Percentiles rank a stretch among this genome's conserved stretches.
Evolutionary conservation across 495 filamentous ascomycete species (phyloP).

Genomic region (Aspergillus kassunensis): DNA sequence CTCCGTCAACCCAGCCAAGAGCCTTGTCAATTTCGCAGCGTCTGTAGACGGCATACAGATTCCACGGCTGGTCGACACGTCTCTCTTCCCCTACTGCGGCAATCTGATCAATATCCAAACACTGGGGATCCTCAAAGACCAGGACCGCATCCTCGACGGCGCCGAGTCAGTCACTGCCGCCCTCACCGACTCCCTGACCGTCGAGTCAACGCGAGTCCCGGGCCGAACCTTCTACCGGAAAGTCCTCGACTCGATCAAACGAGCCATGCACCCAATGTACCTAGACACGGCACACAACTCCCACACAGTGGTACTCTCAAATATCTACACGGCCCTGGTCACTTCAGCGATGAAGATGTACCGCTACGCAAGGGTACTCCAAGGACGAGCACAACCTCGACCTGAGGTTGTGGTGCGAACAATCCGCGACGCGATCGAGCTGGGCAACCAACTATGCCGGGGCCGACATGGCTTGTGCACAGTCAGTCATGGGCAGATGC

Average conservation of each 20-base stretch:
- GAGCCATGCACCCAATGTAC: conserved; percentile 84
- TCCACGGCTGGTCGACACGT: conserved; percentile 41
- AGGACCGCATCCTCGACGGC: conserved; percentile 46
- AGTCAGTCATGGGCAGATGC: conserved; percentile 60
- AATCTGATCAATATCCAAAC: conserved; percentile 68
- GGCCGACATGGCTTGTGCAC: conserved; percentile 46
- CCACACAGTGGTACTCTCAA: conserved; percentile 59
- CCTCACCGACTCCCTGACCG: conserved; percentile 62
- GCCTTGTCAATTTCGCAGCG: conserved; percentile 80
- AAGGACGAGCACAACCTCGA: conserved; percentile 48
- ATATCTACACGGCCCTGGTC: conserved; percentile 68
- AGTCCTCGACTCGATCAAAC: conserved; percentile 74
- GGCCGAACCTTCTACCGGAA: conserved; percentile 77
- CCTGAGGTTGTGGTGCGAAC: conserved; percentile 58
- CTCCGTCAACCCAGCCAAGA: conserved; percentile 70
- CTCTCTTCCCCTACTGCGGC: conserved; percentile 84
- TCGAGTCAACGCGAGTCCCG: conserved; percentile 64
- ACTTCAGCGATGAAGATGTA: conserved; percentile 83
- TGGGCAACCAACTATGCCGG: conserved; percentile 63
- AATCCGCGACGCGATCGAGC: conserved; percentile 59
- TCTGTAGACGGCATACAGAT: conserved; percentile 52
- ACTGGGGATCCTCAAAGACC: conserved; percentile 66
- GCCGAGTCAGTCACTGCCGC: conserved; percentile 33
- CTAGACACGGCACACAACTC: conserved; percentile 82
- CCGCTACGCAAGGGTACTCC: conserved; percentile 66